Evolutionary conservation across 169 alveolate genomes (phyloP), one percentile per base, ranked within the genome.

Genomic region (Plasmodium ovale): DNA sequence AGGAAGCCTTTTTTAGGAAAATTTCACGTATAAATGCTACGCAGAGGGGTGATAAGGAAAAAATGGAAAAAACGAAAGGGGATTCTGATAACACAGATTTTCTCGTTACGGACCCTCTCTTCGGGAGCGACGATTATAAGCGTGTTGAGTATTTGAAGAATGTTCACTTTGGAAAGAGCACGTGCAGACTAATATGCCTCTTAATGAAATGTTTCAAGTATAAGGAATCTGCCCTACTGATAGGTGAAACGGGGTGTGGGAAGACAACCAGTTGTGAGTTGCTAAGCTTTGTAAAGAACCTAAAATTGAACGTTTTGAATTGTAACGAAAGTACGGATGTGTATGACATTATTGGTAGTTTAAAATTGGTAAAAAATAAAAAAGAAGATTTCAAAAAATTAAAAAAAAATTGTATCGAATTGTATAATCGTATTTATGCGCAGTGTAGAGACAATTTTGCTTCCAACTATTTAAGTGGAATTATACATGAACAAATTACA

Each of bases 191-290:
- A 72, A 42, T 96, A 51, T 96, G 97, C 27, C 92, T 99, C 42
- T 94, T 98, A 16, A 95, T 96, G 82, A 96, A 97, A 79, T 98
- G 99, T 62, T 87, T 98, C 39, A 93, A 91, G 23, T 93, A 96
- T 91, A 92, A 97, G 6, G 99, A 99, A 89, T 99, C 99, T 5
- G 98, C 98, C 27, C 95, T 99, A 54, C 94, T 99, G 29, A 99
- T 99, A n/a, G 99, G 99, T 2, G 99, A 98, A 82, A 98, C 99
- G 1, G 99, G 99, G 7, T 95, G 99, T 47, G 99, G 99, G n/a
- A 98, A 98, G 85, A 98, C 99, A 2, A 97, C 99, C 51, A 94
- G 97, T 2, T 96, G 98, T 23, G 99, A 98, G 94, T 92, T 95
- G 60, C 64, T 98, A 56, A 95, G 99, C 42, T 91, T 95, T 72